Base-by-base conservation (phyloP, 2,329 filamentous ascomycete genomes). In the Colletotrichum graminicola region DNA sequence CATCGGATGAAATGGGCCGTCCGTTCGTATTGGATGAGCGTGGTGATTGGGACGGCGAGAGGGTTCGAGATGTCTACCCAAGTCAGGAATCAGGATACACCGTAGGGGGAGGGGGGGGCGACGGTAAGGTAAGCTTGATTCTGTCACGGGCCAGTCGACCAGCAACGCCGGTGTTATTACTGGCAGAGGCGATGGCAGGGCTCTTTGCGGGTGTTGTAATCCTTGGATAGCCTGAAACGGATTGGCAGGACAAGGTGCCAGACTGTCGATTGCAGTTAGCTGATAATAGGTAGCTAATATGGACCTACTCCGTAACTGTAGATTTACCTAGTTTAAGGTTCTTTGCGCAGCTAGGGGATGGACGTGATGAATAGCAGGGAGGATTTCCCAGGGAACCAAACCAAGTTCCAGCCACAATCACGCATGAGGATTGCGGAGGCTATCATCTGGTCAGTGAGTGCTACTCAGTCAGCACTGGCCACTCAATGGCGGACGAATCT, bases 131-230 rank as follows among this genome's bases (percentile, higher is more conserved):
- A 52, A 68, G 54, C 65, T 68, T 64, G 68, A 49, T 47, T 68
- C 60, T 57, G 41, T 68, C 51, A 51, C 14, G 49, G 51, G 47
- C 21, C 61, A 54, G 49, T 49, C 34, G 39, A 16, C 34, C 51
- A 41, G 21, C 36, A 47, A n/a, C 55, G 55, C 41, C 55, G 34
- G n/a, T 23, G 62, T 55, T 67, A 49, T 62, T 56, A 67, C 66
- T 64, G 65, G 64, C 49, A 55, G 55, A 62, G 49, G 18, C 26
- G 41, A 56, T 51, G 57, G 47, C 66, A 51, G 57, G 57, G 54
- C 66, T 81, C 82, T 61, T 66, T 49, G 45, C 29, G 51, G 36
- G 43, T 45, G 34, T 67, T 32, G 47, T 34, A 23, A 11, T 41
- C 63, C 43, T 67, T 71, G 52, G 66, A 59, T 45, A 39, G 23